Percentiles rank a stretch among this genome's conserved stretches.
phyloP scores from a whole-genome alignment of 202 grass and related monocot species.

The Eragrostis tef region DNA sequence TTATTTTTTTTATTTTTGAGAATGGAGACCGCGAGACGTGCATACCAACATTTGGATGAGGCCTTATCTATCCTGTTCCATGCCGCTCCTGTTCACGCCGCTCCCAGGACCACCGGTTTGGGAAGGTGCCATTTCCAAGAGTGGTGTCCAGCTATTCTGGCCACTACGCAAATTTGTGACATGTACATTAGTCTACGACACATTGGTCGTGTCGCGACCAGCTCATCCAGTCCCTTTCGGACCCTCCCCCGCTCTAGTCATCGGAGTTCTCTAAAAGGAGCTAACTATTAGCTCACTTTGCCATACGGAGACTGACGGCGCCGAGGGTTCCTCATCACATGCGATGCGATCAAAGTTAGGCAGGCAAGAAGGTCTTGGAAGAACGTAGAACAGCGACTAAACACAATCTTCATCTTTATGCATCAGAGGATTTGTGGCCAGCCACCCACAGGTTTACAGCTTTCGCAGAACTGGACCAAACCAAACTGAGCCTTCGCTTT shows the following conservation, averaged over 20 bases:
- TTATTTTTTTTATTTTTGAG: no score
- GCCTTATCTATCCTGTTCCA: background rate
- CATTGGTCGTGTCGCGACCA: slow-evolving; percentile 25
- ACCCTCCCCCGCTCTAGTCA: background rate
- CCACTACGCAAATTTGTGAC: background rate
- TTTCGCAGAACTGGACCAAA: slow-evolving; percentile 16
- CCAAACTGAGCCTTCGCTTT: slow-evolving; percentile 24
- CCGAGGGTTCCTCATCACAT: background rate
- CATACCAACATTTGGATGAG: slow-evolving; percentile 11
- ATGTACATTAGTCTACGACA: background rate
- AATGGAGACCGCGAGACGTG: slow-evolving; percentile 20
- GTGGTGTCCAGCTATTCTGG: slow-evolving; percentile 24
- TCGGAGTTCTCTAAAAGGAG: slow-evolving; percentile 17
- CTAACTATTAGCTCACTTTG: background rate
- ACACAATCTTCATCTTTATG: background rate
- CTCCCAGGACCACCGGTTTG: slow-evolving; percentile 15
- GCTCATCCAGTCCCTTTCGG: background rate
- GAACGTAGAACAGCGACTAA: background rate
- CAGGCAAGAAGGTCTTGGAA: background rate
- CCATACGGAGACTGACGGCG: background rate
- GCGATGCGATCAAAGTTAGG: slow-evolving; percentile 22
- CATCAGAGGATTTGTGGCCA: background rate
- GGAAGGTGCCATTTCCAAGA: slow-evolving; percentile 7
- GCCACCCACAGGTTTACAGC: slow-evolving; percentile 3
- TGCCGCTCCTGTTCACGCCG: slow-evolving; percentile 13